Evolutionary conservation across 1,139 yeast genomes (phyloP), one percentile per base, ranked within the genome.

Genomic region (Sugiyamaella pinicola): DNA sequence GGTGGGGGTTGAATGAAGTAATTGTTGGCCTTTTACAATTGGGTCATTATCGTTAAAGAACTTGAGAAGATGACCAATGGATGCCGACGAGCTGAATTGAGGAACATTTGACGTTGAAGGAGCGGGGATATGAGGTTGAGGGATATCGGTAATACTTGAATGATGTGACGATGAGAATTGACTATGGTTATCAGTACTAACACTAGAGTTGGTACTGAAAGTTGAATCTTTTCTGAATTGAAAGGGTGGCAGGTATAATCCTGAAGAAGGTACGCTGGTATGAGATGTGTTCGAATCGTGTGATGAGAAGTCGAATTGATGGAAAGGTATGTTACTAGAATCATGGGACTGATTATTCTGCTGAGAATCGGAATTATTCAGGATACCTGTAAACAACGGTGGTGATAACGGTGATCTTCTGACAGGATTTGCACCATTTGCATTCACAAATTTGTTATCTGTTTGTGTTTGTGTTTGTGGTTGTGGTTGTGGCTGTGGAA

Each of bases 1-100:
- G 5, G 69, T 55, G 6, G 70, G 71, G 10, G 53, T 49, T 5
- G 59, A 35, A 6, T 53, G 35, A 42, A 54, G 47, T 29, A 43
- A 12, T 41, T 58, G 54, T 35, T 53, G 56, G 10, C 45, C 51
- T 29, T 52, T 50, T 37, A 46, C 49, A 47, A 41, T 40, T 15
- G 55, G 39, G 21, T 53, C 56, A 13, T 48, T 49, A 13, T 61
- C 61, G 33, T 49, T 55, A 40, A 60, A 55, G 49, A 43, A 59
- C 47, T 61, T 55, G 46, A 58, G 44, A 37, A 61, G 52, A 31
- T 58, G 51, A n/a, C 56, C 33, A 19, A 63, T 51, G 10, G 61
- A 54, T 47, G 57, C 55, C 13, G 57, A 45, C 3, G 61, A 44
- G 13, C 53, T 53, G 45, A 64, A 59, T 53, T 64, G 64, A 13